These are phyloP conservation scores for Cryoendolithus antarcticus DNA, from an alignment of 2,329 filamentous ascomycete species.

Conservation along the genomic window DNA sequence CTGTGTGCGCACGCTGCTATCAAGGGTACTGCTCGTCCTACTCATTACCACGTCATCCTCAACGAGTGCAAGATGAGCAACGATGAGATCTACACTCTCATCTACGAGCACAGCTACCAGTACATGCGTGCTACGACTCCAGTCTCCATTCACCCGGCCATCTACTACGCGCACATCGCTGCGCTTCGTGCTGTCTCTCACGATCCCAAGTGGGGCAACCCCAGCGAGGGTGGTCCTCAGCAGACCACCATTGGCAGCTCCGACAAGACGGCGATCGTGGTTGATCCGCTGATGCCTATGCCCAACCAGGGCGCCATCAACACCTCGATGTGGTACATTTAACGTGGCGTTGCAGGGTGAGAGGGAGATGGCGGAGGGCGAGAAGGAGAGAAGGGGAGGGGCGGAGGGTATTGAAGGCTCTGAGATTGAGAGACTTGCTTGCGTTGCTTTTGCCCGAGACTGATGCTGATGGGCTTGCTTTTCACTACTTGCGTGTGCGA, in stretches of 20 bases:
- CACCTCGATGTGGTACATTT: conserved; percentile 40
- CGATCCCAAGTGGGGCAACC: conserved; percentile 37
- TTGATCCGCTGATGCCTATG: conserved; percentile 30
- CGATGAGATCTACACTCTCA: conserved; percentile 67
- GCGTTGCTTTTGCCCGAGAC: too few species aligned
- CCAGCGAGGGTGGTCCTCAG: conserved; percentile 8
- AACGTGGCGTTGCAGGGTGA: conserved; percentile 21
- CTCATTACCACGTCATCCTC: conserved; percentile 70
- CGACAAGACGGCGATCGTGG: conserved; percentile 5
- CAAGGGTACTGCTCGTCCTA: conserved; percentile 84
- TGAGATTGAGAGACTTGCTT: too few species aligned
- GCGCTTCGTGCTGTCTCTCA: conserved; percentile 69
- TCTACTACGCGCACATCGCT: conserved; percentile 93
- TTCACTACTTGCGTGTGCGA: too few species aligned
- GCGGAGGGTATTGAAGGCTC: too few species aligned
- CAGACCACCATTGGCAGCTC: conserved; percentile 2
- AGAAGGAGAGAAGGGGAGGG: too few species aligned
- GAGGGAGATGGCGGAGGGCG: too few species aligned
- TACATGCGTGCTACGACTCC: conserved; percentile 87
- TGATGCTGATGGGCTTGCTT: too few species aligned
- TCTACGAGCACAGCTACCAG: conserved; percentile 91
- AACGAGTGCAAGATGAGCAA: conserved; percentile 63
- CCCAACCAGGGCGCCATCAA: conserved; percentile 27
- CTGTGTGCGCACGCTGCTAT: conserved; percentile 63
- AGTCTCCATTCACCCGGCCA: conserved; percentile 73